These are phyloP conservation scores for Coprinopsis cinerea DNA, from an alignment of 768 basidiomycete species.

Conservation along the genomic window DNA sequence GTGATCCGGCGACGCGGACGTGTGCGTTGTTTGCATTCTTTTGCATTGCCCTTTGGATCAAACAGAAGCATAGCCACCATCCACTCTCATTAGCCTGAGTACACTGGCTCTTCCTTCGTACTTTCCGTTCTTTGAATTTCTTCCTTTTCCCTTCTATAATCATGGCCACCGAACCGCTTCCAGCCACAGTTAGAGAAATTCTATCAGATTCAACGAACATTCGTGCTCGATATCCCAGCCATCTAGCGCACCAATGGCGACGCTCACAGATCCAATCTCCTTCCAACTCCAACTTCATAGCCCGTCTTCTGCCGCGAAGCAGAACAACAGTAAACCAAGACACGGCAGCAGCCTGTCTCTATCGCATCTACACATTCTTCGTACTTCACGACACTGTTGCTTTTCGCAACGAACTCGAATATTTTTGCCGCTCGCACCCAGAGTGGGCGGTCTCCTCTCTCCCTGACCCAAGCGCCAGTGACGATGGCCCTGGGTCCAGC, in stretches of 20 bases:
- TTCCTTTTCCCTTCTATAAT: no score
- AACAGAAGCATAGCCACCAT: no score
- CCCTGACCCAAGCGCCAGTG: constrained; percentile 4
- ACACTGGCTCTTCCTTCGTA: no score
- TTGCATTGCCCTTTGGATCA: no score
- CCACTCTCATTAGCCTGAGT: no score
- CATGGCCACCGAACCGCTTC: background rate
- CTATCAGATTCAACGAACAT: background rate
- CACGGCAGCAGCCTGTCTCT: background rate
- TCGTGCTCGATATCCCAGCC: background rate
- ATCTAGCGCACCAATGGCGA: background rate
- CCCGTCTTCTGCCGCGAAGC: background rate
- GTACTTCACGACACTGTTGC: background rate
- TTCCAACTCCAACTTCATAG: background rate
- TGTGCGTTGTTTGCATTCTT: no score
- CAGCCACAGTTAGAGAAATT: background rate
- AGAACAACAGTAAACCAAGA: background rate
- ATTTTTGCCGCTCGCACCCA: constrained; percentile 22
- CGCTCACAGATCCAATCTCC: background rate
- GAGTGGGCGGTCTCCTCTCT: constrained; percentile 1
- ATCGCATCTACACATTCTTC: background rate
- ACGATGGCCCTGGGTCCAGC: background rate
- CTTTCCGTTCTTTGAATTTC: no score
- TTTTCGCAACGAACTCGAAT: constrained; percentile 29
- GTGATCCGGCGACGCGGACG: no score